These are phyloP conservation scores for Aurinia saxatilis DNA, from an alignment of 345 rosid species.

Conservation along the genomic window DNA sequence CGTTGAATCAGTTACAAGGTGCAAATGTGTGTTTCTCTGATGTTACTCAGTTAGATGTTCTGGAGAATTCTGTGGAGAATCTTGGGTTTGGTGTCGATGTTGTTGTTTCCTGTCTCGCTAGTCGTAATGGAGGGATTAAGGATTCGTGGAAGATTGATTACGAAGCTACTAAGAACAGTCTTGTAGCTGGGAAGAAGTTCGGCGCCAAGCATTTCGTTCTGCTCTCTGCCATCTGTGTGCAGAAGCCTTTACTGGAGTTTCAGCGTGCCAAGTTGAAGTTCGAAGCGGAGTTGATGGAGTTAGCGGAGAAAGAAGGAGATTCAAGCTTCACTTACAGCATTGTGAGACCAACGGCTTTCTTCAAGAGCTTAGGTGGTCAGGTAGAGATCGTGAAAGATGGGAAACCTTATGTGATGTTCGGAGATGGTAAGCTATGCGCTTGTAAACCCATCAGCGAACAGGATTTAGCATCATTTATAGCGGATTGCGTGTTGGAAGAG, in stretches of 20 bases:
- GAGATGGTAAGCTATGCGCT: conserved; percentile 88
- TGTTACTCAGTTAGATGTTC: conserved; percentile 49
- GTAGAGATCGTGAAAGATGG: conserved; percentile 93
- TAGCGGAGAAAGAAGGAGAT: conserved; percentile 31
- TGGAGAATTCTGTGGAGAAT: conserved; percentile 44
- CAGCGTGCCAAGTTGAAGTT: conserved; percentile 89
- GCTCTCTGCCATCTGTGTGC: conserved; percentile 92
- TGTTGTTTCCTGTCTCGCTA: conserved; percentile 90
- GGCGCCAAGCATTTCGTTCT: conserved; percentile 83
- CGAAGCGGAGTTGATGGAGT: conserved; percentile 61
- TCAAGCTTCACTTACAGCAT: conserved; percentile 58
- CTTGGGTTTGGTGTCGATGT: conserved; percentile 57
- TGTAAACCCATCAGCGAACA: conserved; percentile 92
- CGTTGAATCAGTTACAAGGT: conserved; percentile 48
- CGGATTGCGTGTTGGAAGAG: conserved; percentile 72
- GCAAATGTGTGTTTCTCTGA: conserved; percentile 81
- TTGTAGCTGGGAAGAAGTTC: conserved; percentile 60
- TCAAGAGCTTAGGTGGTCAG: conserved; percentile 91
- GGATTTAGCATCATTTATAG: conserved; percentile 74
- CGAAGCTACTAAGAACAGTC: conserved; percentile 83
- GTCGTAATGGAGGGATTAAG: conserved; percentile 74
- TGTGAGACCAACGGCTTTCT: conserved; percentile 93
- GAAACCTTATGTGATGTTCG: conserved; percentile 96
- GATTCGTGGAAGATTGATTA: conserved; percentile 97
- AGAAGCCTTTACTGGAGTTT: conserved; percentile 79